Conservation (phyloP, 768 basidiomycete species). For the Boletus rubropictus region DNA sequence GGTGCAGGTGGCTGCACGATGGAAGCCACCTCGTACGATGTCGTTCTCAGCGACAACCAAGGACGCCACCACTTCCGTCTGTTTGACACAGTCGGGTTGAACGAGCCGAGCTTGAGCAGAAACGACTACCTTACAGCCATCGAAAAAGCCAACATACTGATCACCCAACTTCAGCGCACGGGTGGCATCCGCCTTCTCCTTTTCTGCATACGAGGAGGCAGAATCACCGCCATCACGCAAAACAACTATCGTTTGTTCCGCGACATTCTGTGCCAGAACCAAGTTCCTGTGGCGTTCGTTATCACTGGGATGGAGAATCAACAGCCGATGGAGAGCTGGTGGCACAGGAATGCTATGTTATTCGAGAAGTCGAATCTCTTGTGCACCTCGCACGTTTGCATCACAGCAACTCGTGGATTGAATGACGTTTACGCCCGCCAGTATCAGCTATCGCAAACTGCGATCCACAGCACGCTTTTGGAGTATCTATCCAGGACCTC, state of each 20-base stretch:
- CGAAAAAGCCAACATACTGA: constrained; percentile 27
- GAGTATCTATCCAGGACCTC: constrained; percentile 13
- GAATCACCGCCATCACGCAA: constrained; percentile 21
- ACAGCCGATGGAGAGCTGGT: constrained; percentile 29
- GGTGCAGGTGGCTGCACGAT: constrained; percentile 33
- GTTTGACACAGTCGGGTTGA: constrained; percentile 31
- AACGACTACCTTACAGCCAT: constrained; percentile 22
- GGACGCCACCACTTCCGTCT: constrained; percentile 16
- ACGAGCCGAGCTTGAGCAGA: constrained; percentile 20
- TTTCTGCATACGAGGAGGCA: constrained; percentile 31
- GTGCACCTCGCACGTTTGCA: constrained; percentile 34
- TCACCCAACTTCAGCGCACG: constrained; percentile 24
- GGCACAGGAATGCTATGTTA: constrained; percentile 24
- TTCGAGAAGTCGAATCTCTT: constrained; percentile 21
- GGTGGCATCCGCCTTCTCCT: constrained; percentile 28
- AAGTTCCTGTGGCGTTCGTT: constrained; percentile 29
- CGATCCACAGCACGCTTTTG: constrained; percentile 19
- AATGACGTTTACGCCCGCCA: constrained; percentile 18
- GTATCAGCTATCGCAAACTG: constrained; percentile 30
- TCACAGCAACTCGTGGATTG: constrained; percentile 31
- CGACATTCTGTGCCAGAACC: constrained; percentile 24
- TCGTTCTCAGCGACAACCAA: constrained; percentile 12
- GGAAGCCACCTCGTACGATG: constrained; percentile 19
- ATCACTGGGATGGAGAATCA: constrained; percentile 30
- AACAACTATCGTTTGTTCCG: constrained; percentile 28